Conservation (phyloP, 257 asterid species). For the Rauvolfia tetraphylla region DNA sequence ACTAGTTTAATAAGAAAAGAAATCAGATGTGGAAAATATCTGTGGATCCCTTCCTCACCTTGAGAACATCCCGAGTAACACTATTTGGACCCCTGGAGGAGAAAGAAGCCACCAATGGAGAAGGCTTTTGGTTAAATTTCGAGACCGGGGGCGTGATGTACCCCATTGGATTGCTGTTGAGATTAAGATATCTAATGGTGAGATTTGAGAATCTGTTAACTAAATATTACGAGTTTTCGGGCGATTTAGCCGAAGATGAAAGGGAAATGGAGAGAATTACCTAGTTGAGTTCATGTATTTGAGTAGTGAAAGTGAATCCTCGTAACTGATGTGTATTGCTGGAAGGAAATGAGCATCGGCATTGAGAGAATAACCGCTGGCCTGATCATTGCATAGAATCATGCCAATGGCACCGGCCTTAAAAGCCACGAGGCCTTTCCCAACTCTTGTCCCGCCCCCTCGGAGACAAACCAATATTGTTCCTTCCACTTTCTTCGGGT, state of each 20-base stretch:
- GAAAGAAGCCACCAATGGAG: constrained; percentile 62
- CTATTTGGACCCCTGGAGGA: too few species aligned
- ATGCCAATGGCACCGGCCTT: constrained; percentile 64
- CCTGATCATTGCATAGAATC: constrained; percentile 42
- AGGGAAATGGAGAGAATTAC: constrained; percentile 12
- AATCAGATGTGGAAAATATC: too few species aligned
- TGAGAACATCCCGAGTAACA: constrained; percentile 52
- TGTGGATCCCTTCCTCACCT: constrained; percentile 30
- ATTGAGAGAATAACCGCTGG: constrained; percentile 17
- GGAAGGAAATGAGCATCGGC: constrained; percentile 52
- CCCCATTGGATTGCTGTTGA: constrained; percentile 45
- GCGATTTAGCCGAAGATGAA: too few species aligned
- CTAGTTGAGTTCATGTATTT: constrained; percentile 37
- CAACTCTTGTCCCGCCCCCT: constrained; percentile 31
- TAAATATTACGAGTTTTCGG: too few species aligned
- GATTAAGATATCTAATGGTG: neutral
- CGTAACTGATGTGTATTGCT: constrained; percentile 43
- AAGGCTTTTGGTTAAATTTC: constrained; percentile 26
- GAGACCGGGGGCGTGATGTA: constrained; percentile 34
- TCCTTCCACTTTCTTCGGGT: constrained; percentile 44
- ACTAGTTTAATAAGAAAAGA: neutral
- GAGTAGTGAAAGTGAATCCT: constrained; percentile 34
- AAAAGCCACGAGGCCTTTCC: constrained; percentile 39
- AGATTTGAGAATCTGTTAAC: too few species aligned
- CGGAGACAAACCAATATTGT: constrained; percentile 56